These are phyloP conservation scores for Suillus plorans DNA, from an alignment of 768 basidiomycete species.

Conservation along the genomic window DNA sequence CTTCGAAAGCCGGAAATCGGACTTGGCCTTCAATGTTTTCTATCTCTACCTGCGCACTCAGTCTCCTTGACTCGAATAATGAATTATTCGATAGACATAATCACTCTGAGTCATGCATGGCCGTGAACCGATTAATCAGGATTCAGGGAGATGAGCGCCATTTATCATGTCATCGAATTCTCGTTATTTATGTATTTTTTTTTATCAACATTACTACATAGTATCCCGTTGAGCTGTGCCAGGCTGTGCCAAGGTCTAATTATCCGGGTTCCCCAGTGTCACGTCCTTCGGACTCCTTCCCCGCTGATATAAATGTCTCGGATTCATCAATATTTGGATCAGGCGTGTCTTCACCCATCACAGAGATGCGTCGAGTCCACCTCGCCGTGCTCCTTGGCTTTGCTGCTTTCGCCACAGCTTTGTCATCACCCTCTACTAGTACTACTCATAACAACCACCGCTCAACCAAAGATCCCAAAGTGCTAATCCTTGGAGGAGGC, in stretches of 20 bases:
- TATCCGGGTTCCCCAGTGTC: not conserved
- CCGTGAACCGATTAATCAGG: not conserved
- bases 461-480: constrained; percentile 25
- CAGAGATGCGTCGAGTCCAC: not conserved
- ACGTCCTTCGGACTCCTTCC: not conserved
- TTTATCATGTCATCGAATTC: not conserved
- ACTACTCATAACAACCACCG: not conserved
- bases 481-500: constrained; percentile 67
- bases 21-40: too few species aligned
- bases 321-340: not conserved
- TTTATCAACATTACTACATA: too few species aligned
- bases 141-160: not conserved
- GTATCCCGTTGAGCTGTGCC: too few species aligned
- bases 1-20: too few species aligned
- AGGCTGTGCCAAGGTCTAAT: not conserved
- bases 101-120: not conserved
- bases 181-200: too few species aligned
- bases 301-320: not conserved
- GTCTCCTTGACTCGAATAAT: not conserved
- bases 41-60: too few species aligned
- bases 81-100: not conserved
- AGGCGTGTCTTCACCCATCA: not conserved
- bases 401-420: not conserved
- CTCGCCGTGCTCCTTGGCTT: not conserved
- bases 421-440: not conserved